Base-by-base conservation (phyloP, 1,139 yeast genomes). In the Debaryomycetaceae sp. region DNA sequence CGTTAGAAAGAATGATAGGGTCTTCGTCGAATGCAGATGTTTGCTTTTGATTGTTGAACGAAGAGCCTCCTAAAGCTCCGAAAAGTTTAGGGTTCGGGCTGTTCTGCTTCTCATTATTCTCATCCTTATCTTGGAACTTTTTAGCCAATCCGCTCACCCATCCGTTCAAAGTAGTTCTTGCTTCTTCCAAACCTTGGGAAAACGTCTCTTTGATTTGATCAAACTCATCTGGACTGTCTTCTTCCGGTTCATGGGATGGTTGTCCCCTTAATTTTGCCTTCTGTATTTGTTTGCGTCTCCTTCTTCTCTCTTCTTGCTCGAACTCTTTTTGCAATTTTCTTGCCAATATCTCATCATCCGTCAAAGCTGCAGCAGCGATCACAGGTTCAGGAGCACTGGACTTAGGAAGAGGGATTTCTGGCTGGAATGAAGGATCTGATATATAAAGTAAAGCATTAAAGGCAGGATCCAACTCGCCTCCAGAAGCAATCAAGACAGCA, bases 401-500 rank as follows among this genome's bases (percentile, higher is more conserved):
- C 4, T 45, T 51, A 8, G 62, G 59, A 8, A 65, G 59, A 11
- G 83, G 75, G 39, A 81, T 77, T 41, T 81, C 84, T 11, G 88
- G 83, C 51, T 75, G 75, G 55, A 78, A 81, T 7, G 73, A 63
- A 6, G 95, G 95, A 64, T 91, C 97, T 11, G 88, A 81, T 45
- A 87, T 67, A 50, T 79, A 87, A 47, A 92, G 69, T 54, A 91
- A 67, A 0, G 96, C 97, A 60, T 84, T 85, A 68, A 91, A 91
- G 0, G 97, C 95, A 0, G 87, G 82, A 51, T 88, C 96, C 28
- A 87, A 63, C 35, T 78, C 72, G 18, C 95, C 96, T 37, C 75
- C 79, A 14, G 95, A 81, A 2, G 98, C 98, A 55, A 92, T 86
- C 42, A 89, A 70, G 2, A 87, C 84, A 18, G 95, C 91, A 36